phyloP scores from a whole-genome alignment of 192 early-diverging fungal species.

The Coemansia sp. region DNA sequence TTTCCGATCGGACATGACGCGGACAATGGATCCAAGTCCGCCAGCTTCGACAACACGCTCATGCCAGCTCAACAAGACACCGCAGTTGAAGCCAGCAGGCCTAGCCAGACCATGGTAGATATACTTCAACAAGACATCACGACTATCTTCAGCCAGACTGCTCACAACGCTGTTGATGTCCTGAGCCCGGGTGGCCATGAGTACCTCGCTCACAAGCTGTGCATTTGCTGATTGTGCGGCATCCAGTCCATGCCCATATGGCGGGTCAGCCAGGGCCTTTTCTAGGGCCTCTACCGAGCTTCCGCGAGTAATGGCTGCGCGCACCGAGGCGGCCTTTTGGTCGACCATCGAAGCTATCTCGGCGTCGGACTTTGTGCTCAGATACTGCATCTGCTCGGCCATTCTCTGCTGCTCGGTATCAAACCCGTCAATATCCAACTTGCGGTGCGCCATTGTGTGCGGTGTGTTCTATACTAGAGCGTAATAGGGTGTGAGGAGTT shows the following conservation, averaged over 20 bases:
- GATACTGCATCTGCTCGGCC: constrained; percentile 38
- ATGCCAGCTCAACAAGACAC: constrained; percentile 88
- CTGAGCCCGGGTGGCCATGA: constrained; percentile 68
- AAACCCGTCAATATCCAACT: constrained; percentile 41
- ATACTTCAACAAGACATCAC: constrained; percentile 90
- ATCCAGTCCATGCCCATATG: constrained; percentile 67
- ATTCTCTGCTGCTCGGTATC: constrained; percentile 39
- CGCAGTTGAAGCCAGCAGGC: constrained; percentile 83
- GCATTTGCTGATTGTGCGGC: constrained; percentile 74
- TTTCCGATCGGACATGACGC: constrained; percentile 88
- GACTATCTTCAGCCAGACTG: constrained; percentile 60
- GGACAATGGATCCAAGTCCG: constrained; percentile 87
- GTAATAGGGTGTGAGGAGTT: not conserved
- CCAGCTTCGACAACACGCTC: constrained; percentile 93
- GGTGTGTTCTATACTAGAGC: not conserved
- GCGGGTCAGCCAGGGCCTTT: constrained; percentile 67
- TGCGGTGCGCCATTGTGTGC: constrained; percentile 43
- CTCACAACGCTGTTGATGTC: constrained; percentile 72
- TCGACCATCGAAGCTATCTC: constrained; percentile 32
- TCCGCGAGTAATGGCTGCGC: constrained; percentile 65
- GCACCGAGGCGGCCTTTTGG: constrained; percentile 60
- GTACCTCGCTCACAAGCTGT: constrained; percentile 79
- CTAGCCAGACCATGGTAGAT: constrained; percentile 87
- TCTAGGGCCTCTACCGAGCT: constrained; percentile 62
- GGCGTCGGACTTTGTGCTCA: constrained; percentile 29